Evolutionary conservation across 495 filamentous ascomycete species (phyloP).

Genomic region (Hypomontagnella submonticulosa): DNA sequence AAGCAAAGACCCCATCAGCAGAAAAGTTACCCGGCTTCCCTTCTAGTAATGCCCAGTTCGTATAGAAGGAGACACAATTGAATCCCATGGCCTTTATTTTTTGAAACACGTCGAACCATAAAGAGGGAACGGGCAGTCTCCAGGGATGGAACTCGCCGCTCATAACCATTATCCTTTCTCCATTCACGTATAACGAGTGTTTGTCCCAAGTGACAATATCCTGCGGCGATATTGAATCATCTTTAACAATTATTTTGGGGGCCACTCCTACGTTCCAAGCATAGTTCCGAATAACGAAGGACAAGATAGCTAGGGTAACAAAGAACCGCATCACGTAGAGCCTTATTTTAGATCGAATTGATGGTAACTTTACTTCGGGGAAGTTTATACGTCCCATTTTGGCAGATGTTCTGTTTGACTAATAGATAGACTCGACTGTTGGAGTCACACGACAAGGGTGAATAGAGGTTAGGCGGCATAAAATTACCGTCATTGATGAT

Average conservation of each 20-base stretch:
- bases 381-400: slow-evolving; percentile 6
- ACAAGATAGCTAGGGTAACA: not conserved
- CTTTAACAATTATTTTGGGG: not conserved
- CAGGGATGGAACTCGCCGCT: slow-evolving; percentile 80
- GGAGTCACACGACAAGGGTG: too few species aligned
- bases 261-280: not conserved
- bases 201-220: slow-evolving; percentile 73
- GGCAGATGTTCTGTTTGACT: not conserved
- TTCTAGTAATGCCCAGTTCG: slow-evolving; percentile 81
- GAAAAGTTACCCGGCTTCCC: slow-evolving; percentile 74
- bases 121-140: slow-evolving; percentile 75
- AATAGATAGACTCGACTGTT: too few species aligned
- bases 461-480: too few species aligned
- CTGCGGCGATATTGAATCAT: slow-evolving; percentile 5
- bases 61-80: slow-evolving; percentile 78
- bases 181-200: slow-evolving; percentile 75
- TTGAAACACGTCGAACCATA: slow-evolving; percentile 81
- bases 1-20: slow-evolving; percentile 74
- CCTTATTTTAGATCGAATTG: not conserved
- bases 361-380: not conserved
- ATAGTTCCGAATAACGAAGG: slow-evolving; percentile 21
- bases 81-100: slow-evolving; percentile 83
- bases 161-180: slow-evolving; percentile 76
- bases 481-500: too few species aligned
- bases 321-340: not conserved